Percentiles rank a stretch among this genome's conserved stretches.
Evolutionary conservation across 805 yeast species (phyloP).

Genomic region (Sugiyamaella boreocaroliniensis): DNA sequence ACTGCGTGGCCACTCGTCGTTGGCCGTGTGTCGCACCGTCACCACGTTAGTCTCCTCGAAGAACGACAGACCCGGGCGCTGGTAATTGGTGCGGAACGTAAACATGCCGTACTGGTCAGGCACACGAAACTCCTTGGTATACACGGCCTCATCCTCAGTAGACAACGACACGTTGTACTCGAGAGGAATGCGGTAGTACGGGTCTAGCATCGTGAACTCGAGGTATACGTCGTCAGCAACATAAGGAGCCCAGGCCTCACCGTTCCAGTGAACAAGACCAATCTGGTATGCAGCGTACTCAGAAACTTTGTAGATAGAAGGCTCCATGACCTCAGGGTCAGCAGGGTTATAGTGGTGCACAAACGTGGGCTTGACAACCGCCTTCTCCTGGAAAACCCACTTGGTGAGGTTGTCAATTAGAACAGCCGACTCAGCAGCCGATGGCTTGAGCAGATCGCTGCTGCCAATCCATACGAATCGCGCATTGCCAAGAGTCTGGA

Average conservation of each 20-base stretch:
- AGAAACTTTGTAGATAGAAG: conserved; percentile 56
- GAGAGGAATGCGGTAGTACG: conserved; percentile 79
- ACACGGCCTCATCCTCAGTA: conserved; percentile 31
- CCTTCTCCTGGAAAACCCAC: conserved; percentile 72
- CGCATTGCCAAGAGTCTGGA: conserved; percentile 75
- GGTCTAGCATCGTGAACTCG: conserved; percentile 86
- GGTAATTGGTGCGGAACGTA: conserved; percentile 73
- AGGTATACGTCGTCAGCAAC: conserved; percentile 58
- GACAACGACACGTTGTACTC: not conserved
- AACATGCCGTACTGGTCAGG: conserved; percentile 98
- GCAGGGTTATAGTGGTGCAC: conserved; percentile 49
- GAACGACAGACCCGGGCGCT: conserved; percentile 67
- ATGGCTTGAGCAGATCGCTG: conserved; percentile 42
- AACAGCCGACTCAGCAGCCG: conserved; percentile 21
- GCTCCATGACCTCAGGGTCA: conserved; percentile 23
- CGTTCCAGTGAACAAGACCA: conserved; percentile 38
- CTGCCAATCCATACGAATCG: conserved; percentile 81
- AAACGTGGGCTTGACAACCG: conserved; percentile 51
- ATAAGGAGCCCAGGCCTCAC: conserved; percentile 65
- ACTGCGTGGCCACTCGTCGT: conserved; percentile 88
- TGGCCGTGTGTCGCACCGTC: conserved; percentile 88
- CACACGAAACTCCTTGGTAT: conserved; percentile 50
- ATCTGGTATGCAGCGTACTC: conserved; percentile 57
- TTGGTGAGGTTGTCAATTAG: conserved; percentile 31
- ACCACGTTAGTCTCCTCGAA: conserved; percentile 60